Evolutionary conservation across 257 asterid species (phyloP).

Genomic region (Nicotiana tomentosiformis): DNA sequence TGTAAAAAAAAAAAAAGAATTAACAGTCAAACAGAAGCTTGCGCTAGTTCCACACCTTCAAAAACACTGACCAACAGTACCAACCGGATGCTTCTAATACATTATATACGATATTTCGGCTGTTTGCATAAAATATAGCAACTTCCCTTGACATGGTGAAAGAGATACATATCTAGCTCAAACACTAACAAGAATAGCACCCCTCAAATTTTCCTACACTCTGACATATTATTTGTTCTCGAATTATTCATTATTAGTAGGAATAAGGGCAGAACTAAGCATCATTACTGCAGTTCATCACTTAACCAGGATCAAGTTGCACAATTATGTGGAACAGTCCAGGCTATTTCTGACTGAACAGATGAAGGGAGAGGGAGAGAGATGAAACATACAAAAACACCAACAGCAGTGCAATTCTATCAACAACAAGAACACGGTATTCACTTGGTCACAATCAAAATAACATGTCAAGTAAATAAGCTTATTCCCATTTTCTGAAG

Average conservation of each 20-base stretch:
- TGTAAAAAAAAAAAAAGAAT: slow-evolving; percentile 15
- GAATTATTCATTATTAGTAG: not conserved
- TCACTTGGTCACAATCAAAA: not conserved
- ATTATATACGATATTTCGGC: not conserved
- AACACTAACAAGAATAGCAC: not conserved
- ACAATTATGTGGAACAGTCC: not conserved
- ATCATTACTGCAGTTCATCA: not conserved
- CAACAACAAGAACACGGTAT: not conserved
- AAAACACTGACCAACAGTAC: not conserved
- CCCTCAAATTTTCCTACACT: not conserved
- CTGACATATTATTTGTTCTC: not conserved
- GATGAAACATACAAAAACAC: not conserved
- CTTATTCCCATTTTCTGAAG: not conserved
- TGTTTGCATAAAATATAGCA: not conserved
- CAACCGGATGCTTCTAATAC: not conserved
- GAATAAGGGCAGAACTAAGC: not conserved
- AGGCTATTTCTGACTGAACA: not conserved
- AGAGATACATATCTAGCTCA: not conserved
- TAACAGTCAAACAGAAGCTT: not conserved
- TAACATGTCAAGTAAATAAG: not conserved
- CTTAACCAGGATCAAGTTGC: not conserved
- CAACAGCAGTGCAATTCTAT: not conserved
- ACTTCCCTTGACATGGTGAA: not conserved
- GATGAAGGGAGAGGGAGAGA: not conserved
- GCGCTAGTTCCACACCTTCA: not conserved